Percentiles rank a stretch among this genome's conserved stretches.
Conservation (phyloP, 2,329 filamentous ascomycete species). For the Microdochium bolleyi region DNA sequence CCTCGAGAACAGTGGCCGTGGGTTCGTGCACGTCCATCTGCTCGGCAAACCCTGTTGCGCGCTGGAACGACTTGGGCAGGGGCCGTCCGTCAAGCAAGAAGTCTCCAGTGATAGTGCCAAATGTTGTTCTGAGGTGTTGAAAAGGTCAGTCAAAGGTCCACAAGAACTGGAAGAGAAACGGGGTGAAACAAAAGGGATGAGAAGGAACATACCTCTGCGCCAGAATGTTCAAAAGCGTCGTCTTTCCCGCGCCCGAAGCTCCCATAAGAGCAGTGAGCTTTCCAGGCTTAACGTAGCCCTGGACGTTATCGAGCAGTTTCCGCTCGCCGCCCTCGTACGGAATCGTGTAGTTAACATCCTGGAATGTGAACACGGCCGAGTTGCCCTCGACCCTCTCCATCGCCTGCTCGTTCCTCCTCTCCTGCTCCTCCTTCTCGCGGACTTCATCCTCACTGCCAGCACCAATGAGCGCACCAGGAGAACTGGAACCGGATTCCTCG, state of each 20-base stretch:
- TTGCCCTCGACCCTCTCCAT: constrained; percentile 50
- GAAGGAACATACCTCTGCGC: constrained; percentile 16
- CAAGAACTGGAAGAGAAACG: too few species aligned
- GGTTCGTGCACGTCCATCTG: constrained; percentile 63
- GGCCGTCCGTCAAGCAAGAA: constrained; percentile 71
- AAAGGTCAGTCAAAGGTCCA: too few species aligned
- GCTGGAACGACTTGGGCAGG: constrained; percentile 68
- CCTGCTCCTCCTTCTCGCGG: constrained; percentile 4
- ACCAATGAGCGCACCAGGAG: constrained; percentile 62
- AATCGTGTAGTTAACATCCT: constrained; percentile 40
- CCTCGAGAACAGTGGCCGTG: constrained; percentile 58
- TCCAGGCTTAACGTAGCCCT: constrained; percentile 79
- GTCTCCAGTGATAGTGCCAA: constrained; percentile 68
- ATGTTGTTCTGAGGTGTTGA: constrained; percentile 58
- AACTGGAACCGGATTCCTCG: constrained; percentile 42
- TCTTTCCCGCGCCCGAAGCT: constrained; percentile 30
- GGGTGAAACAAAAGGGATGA: too few species aligned
- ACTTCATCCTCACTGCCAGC: constrained; percentile 46
- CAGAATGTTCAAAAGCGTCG: constrained; percentile 12
- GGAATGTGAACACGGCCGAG: constrained; percentile 48
- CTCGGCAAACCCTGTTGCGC: constrained; percentile 64
- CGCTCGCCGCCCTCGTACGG: constrained; percentile 54
- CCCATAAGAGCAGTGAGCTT: constrained; percentile 75
- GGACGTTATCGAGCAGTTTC: constrained; percentile 65
- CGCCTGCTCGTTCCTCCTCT: constrained; percentile 17